Evolutionary conservation across 2,329 filamentous ascomycete genomes (phyloP), one percentile per base, ranked within the genome.

Genomic region (Fusarium nematophilum): DNA sequence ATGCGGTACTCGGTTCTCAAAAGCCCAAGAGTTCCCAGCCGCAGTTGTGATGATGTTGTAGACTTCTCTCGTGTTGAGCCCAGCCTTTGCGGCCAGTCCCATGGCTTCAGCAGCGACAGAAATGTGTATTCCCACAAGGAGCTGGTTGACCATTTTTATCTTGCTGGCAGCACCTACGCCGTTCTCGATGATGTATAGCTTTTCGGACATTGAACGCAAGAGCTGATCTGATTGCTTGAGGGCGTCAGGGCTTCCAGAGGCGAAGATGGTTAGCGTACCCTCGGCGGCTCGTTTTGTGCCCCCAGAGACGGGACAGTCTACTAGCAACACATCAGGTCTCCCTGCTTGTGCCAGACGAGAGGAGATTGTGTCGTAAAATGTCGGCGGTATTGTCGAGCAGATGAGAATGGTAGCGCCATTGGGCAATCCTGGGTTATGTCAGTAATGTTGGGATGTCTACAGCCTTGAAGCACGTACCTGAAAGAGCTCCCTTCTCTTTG

Each of bases 181-280:
- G 1, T 81, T 81, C 0, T 79, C 78, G 2, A 85, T 79, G 2
- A 81, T 66, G 58, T 79, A 82, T 5, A 90, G 72, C 62, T 87
- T 87, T 29, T 78, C 79, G 1, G 85, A 82, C 78, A 90, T 83
- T 55, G 79, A 78, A 33, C 83, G 76, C 1, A 89, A 76, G 4
- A 89, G 70, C 30, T 77, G 79, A n/a, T 79, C 78, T 0, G 82
- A 84, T 30, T 79, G 79, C 37, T 80, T 73, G 3, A 89, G 72
- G 3, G 81, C 81, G 3, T 77, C 76, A 1, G 79, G 74, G 0
- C 80, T 75, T 0, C 81, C 86, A 2, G 83, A 82, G 0, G 85
- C 84, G 76, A 90, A 87, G 57, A 90, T 88, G 10, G 51, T 51
- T 21, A 57, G 29, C 9, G 31, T 57, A 9, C 53, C 53, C 5